Conservation (phyloP, 2,329 filamentous ascomycete species). For the Clarireedia homoeocarpa region DNA sequence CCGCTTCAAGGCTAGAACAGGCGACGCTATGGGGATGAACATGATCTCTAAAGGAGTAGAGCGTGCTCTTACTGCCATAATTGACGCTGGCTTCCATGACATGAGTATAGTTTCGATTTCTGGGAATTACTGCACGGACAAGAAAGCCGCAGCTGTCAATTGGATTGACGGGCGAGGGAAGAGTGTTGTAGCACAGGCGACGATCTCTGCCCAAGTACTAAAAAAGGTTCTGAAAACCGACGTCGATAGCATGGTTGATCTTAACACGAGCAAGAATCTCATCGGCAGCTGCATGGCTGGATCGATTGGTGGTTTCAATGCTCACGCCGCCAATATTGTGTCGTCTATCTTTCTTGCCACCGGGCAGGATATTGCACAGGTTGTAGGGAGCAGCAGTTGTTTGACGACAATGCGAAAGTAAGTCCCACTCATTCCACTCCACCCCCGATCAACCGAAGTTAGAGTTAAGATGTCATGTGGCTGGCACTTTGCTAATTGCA, state of each 20-base stretch:
- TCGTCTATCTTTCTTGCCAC: constrained; percentile 93
- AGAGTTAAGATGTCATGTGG: no score
- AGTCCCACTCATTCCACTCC: constrained; percentile 37
- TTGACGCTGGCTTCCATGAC: constrained; percentile 84
- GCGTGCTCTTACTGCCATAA: constrained; percentile 86
- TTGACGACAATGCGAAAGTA: constrained; percentile 99
- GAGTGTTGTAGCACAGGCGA: constrained; percentile 91
- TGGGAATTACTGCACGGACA: constrained; percentile 96
- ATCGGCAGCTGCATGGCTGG: constrained; percentile 97
- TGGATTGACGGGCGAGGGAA: constrained; percentile 99
- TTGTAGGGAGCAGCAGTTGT: constrained; percentile 93
- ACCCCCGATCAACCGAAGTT: no score
- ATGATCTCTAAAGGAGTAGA: constrained; percentile 99
- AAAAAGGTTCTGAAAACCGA: constrained; percentile 84
- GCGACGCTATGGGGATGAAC: constrained; percentile 99
- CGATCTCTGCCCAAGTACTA: constrained; percentile 85
- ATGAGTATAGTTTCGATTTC: constrained; percentile 93
- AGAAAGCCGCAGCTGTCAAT: constrained; percentile 97
- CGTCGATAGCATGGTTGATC: constrained; percentile 86
- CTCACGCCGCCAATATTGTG: constrained; percentile 94
- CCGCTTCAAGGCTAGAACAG: constrained; percentile 96
- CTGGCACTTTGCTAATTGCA: constrained; percentile 13
- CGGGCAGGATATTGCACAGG: constrained; percentile 94
- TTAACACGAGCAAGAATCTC: constrained; percentile 91
- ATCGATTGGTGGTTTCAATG: constrained; percentile 93